Base-by-base conservation (phyloP, 148 eudicot genomes). In the Silene uniflora region DNA sequence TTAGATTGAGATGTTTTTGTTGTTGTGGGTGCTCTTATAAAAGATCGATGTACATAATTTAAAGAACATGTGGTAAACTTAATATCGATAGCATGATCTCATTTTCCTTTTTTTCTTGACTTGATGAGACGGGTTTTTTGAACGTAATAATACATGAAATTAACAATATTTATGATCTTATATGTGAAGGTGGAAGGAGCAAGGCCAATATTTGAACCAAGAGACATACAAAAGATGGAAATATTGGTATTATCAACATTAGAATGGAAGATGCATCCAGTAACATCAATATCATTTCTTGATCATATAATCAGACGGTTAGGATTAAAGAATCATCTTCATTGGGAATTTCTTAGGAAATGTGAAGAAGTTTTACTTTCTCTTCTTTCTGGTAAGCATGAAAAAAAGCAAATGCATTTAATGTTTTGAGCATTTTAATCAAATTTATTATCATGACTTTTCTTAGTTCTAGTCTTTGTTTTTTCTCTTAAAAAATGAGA, bases 201-300 rank as follows among this genome's bases (percentile, higher is more conserved):
- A 5, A 82, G 84, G 71, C 88, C 82, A 52, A 39, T 87, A 68
- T 94, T 90, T 73, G 93, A 94, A 58, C 81, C 96, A 17, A 94
- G 89, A 79, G 87, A 90, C 9, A 81, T 94, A 22, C 98, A 91
- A 75, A 94, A 86, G 80, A 91, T 91, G 95, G 98, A 94, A 87
- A 83, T 91, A 2, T 46, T 94, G 65, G 90, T 94, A 70, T 82
- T 94, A 44, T 83, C 98, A 11, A 79, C 89, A 5, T 84, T 94
- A 0, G 82, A 88, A 44, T 94, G 98, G 98, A 89, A 76, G 83
- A 94, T 94, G 98, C 87, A 90, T 74, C 89, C 93, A 27, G 89
- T 91, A 7, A 91, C 97, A 39, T 91, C 98, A 65, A 63, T 94
- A 4, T 87, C 97, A 7, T 94, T 90, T 80, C 83, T 94, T 73